Evolutionary conservation across 2,329 filamentous ascomycete genomes (phyloP), one percentile per base, ranked within the genome.

Genomic region (Aspergillus fructus): DNA sequence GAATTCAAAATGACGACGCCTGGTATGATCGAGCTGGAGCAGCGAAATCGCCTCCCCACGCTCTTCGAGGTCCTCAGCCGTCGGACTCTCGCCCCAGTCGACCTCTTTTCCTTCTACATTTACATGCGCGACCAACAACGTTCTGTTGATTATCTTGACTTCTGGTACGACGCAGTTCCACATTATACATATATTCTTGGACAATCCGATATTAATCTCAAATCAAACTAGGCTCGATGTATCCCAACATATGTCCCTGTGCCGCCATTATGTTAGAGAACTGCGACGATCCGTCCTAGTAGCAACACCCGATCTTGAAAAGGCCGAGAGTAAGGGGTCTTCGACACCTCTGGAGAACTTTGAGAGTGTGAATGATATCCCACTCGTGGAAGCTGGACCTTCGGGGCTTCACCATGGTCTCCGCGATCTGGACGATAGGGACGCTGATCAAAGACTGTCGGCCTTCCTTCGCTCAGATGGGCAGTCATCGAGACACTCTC

Each of bases 71-170:
- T 99, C 55, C 81, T 99, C 60, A 96, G 91, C 72, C 87, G 96
- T 65, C 88, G 92, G 63, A 99, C 94, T n/a, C 83, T 96, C 19
- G 91, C 96, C 49, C 94, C 94, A 0, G 93, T 99, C 57, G 96
- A 99, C 71, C 82, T 99, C 11, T 99, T 96, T 76, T 97, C 93
- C 2, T 99, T 99, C 80, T 99, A 99, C 78, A 99, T 99, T 68
- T 99, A 96, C 78, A 99, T 99, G 94, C 87, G 94, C 69, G 96
- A 99, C 75, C 93, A 97, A 77, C 94, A 99, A 76, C 87, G 93
- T 73, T 97, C 93, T 7, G 94, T 99, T 12, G 94, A 99, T 71
- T 99, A 99, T 69, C 81, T 99, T 42, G 94, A 99, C 73, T 99
- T 99, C 76, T 99, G 96, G 94, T 97, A 80, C 58, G 85, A n/a